Evolutionary conservation across 108 stramenopile species (phyloP), one percentile per base, ranked within the genome.

Genomic region (Bacterosira constricta): DNA sequence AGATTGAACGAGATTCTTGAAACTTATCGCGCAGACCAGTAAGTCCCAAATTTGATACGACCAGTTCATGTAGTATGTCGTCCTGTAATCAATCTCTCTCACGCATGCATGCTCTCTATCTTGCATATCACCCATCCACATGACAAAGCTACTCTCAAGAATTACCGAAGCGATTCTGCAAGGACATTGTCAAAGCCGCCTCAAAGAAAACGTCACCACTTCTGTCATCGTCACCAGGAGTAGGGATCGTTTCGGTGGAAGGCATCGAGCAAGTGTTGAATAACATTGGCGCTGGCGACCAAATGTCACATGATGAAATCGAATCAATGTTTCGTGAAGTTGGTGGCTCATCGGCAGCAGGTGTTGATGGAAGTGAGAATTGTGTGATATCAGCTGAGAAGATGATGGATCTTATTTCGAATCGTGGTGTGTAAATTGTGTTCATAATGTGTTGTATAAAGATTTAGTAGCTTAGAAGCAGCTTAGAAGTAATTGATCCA

Each of bases 121-220:
- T 64, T 12, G 25, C 21, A 18, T 34, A 11, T 38, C 18, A 45
- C 3, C 36, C 49, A 47, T 63, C 18, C 35, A 36, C 50, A 20
- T 3, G 3, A 17, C 35, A 21, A 52, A 84, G 83, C 42, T 86
- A 86, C 56, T 27, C 82, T 10, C 76, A 78, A 69, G 67, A 74
- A 23, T 18, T 82, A 8, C 86, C 86, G 23, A 59, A 60, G 4
- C 76, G 86, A 35, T 86, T 86, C 67, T 70, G 82, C 34, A 84
- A 81, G 62, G 86, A 86, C 26, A 58, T 86, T 46, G 58, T 83
- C 44, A 56, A 63, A 6, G 83, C 83, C 17, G 86, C 86, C 0
- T 63, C 29, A 4, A 39, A n/a, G 20, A 42, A 13, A 4, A 47
- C 63, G 21, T 31, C 6, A 34, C 36, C 36, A 1, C 17, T 49